Evolutionary conservation across 1,284 basidiomycete species (phyloP).

Genomic region (Cystobasidiaceae sp.): DNA sequence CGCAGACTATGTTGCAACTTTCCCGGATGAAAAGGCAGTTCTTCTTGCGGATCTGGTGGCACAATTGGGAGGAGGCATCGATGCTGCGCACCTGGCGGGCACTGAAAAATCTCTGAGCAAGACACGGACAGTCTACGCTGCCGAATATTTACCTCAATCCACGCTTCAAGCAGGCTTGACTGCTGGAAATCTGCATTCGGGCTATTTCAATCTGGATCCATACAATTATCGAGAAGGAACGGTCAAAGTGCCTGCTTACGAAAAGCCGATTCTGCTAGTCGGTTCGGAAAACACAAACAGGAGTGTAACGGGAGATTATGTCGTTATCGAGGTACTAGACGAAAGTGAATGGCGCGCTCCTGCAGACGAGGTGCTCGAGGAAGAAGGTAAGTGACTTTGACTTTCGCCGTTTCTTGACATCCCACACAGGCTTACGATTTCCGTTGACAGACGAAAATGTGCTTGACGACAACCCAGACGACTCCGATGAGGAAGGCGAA

Average conservation of each 20-base stretch:
- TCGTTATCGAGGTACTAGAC: conserved; percentile 82
- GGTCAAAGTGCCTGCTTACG: conserved; percentile 66
- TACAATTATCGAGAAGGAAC: conserved; percentile 95
- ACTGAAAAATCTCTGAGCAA: conserved; percentile 36
- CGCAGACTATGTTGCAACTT: conserved; percentile 66
- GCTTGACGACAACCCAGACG: conserved; percentile 83
- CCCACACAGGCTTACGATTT: not conserved
- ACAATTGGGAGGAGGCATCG: conserved; percentile 52
- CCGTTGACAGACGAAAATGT: conserved; percentile 58
- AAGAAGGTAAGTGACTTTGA: conserved; percentile 61
- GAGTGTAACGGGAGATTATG: conserved; percentile 86
- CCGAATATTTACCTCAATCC: conserved; percentile 71
- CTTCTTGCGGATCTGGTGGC: conserved; percentile 75
- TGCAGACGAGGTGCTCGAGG: conserved; percentile 86
- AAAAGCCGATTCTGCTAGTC: conserved; percentile 75
- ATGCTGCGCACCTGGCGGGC: conserved; percentile 41
- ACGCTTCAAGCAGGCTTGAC: conserved; percentile 78
- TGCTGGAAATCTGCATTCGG: conserved; percentile 76
- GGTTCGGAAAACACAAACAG: conserved; percentile 94
- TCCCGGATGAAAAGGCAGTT: conserved; percentile 54
- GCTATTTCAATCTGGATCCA: conserved; percentile 89
- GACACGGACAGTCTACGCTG: conserved; percentile 21
- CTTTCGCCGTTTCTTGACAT: too few relatives aligned
- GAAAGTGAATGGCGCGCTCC: conserved; percentile 90
- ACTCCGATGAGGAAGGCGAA: conserved; percentile 49